Conservation (phyloP, 2,329 filamentous ascomycete genomes). For the Neospermospora avenae region DNA sequence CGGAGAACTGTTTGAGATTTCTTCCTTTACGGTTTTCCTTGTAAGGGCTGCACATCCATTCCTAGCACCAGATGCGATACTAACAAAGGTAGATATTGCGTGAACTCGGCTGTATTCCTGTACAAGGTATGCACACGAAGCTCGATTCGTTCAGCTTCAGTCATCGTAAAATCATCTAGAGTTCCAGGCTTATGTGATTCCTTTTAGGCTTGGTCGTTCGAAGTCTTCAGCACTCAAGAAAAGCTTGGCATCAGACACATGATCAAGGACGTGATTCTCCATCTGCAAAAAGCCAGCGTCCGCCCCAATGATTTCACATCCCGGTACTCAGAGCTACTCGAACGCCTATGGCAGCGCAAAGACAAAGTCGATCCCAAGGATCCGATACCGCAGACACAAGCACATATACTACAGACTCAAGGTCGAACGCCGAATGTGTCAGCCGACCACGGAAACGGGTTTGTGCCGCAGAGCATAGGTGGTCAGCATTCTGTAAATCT, state of each 20-base stretch:
- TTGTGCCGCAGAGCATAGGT: background rate
- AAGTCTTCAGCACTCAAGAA: conserved; percentile 53
- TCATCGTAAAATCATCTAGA: conserved; percentile 4
- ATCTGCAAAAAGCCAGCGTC: conserved; percentile 54
- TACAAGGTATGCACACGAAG: conserved; percentile 48
- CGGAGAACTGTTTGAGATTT: conserved; percentile 54
- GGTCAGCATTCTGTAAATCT: conserved; percentile 36
- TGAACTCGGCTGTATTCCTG: conserved; percentile 61
- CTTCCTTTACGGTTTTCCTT: conserved; percentile 61
- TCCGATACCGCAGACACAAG: conserved; percentile 16
- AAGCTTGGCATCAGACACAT: conserved; percentile 54
- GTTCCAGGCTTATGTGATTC: too few species aligned
- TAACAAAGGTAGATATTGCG: conserved; percentile 40
- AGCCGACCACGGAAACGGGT: conserved; percentile 1
- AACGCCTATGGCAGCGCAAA: conserved; percentile 49
- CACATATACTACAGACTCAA: conserved; percentile 28
- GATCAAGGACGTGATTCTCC: conserved; percentile 54
- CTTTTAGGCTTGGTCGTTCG: conserved; percentile 51
- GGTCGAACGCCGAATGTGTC: background rate
- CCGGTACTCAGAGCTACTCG: conserved; percentile 56
- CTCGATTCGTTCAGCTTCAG: background rate
- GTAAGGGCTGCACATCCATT: conserved; percentile 37
- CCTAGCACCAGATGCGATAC: too few species aligned
- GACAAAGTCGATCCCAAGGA: too few species aligned
- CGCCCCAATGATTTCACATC: conserved; percentile 57